A percentile compares a stretch with the other conserved stretches of the same genome.
phyloP scores from a whole-genome alignment of 208 protist genomes.

The Leishmania tropica region DNA sequence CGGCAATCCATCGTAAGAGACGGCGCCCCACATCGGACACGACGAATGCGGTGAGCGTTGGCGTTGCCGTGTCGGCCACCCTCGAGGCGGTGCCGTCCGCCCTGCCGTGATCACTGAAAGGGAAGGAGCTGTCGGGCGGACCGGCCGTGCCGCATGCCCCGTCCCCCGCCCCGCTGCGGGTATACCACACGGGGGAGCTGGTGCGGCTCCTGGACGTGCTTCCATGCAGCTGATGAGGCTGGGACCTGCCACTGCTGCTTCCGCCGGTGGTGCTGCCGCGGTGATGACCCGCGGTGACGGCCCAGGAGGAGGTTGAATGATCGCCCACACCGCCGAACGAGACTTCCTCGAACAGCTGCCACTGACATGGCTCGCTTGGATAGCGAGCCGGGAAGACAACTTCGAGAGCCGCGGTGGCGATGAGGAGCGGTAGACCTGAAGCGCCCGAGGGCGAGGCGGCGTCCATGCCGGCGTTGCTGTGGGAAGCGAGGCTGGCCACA shows the following conservation, averaged over 20 bases:
- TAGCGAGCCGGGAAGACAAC: slow-evolving; percentile 47
- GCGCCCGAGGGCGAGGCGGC: neutral
- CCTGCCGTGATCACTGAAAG: neutral
- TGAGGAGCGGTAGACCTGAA: slow-evolving; percentile 12
- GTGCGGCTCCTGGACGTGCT: neutral
- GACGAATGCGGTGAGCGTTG: slow-evolving; percentile 26
- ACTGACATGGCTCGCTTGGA: slow-evolving; percentile 47
- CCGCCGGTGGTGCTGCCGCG: neutral
- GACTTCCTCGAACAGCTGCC: slow-evolving; percentile 39
- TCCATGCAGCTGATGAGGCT: neutral
- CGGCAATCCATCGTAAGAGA: slow-evolving; percentile 26
- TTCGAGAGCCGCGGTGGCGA: slow-evolving; percentile 36
- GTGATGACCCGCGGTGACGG: slow-evolving; percentile 18
- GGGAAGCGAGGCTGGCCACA: neutral
- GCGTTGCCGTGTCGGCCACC: neutral
- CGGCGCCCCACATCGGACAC: slow-evolving; percentile 13
- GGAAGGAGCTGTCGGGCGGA: neutral
- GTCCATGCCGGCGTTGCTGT: neutral
- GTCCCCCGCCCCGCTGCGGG: neutral
- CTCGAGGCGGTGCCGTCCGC: neutral
- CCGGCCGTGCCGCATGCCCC: neutral
- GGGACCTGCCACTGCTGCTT: neutral
- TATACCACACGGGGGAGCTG: neutral
- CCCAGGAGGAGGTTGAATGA: slow-evolving; percentile 27
- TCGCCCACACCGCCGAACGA: slow-evolving; percentile 21